Base-by-base conservation (phyloP, 208 protist genomes). In the Trypanosoma melophagium region DNA sequence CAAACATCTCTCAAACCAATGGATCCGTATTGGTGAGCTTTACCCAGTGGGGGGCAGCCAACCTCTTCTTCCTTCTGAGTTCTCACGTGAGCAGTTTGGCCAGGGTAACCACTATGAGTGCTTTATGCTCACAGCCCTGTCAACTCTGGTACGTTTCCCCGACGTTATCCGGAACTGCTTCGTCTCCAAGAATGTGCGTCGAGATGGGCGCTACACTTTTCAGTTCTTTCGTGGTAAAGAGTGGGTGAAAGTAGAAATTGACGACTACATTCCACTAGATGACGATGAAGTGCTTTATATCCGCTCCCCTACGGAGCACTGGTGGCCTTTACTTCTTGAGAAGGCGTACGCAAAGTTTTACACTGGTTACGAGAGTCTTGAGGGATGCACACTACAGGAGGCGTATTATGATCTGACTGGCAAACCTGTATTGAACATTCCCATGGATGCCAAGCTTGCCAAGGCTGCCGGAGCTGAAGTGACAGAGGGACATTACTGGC, bases 271-370 rank as follows among this genome's bases (percentile, higher is more conserved):
- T 60, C 77, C 83, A 5, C 59, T 72, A 44, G 76, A 80, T 25
- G 80, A 86, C 16, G 82, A 71, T 44, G 62, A 76, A 54, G 80
- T 82, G 56, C 60, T 90, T 41, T 91, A 79, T 71, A 81, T 76
- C 71, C 81, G 80, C 57, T 87, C 84, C 17, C 82, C 83, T 28
- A 87, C 80, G 35, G 70, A 67, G 47, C 80, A 87, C 72, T 86
- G 79, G 81, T 93, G 87, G 87, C 84, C 87, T 57, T 66, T 84
- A 52, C 63, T 89, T 50, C 76, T 89, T n/a, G 79, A 89, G 71
- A 85, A 89, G 80, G 83, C 87, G 38, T 89, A 93, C 72, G 87
- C 87, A 40, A 93, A 93, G 76, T 87, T 91, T 69, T 91, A 93
- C 83, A 87, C 77, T 21, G 61, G 76, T n/a, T 93, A 88, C 55